These are phyloP conservation scores for Microbotryum silenes-acaulis DNA, from an alignment of 1,284 basidiomycete species.

Conservation along the genomic window DNA sequence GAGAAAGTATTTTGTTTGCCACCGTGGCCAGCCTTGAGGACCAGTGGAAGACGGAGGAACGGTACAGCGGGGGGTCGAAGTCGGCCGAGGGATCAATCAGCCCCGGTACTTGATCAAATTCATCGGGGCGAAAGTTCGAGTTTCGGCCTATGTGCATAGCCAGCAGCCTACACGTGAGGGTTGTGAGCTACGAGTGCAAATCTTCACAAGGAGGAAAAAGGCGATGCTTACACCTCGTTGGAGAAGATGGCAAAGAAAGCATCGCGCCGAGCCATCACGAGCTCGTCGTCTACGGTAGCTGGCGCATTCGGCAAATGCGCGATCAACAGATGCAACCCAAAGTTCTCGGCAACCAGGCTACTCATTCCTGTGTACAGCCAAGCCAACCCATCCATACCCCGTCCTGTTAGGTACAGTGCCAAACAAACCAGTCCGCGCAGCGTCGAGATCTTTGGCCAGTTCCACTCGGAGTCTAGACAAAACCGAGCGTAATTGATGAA, in stretches of 20 bases:
- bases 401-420: background rate
- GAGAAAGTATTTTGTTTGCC: background rate
- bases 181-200: background rate
- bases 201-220: background rate
- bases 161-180: background rate
- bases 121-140: conserved; percentile 16
- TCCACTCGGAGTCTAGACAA: background rate
- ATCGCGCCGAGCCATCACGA: conserved; percentile 13
- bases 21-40: background rate
- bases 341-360: conserved; percentile 10
- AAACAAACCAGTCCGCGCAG: background rate
- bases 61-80: conserved; percentile 26
- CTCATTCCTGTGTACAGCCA: too few relatives aligned
- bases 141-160: background rate
- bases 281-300: conserved; percentile 4
- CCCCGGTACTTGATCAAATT: conserved; percentile 17
- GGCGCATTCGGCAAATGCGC: conserved; percentile 9
- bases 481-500: background rate
- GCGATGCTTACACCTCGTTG: conserved; percentile 5
- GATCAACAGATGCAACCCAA: conserved; percentile 24
- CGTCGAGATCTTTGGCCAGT: background rate
- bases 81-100: conserved; percentile 17
- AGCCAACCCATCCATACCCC: too few relatives aligned
- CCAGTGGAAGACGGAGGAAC: conserved; percentile 15
- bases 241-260: conserved; percentile 18